Evolutionary conservation across 352 stramenopile genomes (phyloP), one percentile per base, ranked within the genome.

Genomic region (Pythium angustatum): DNA sequence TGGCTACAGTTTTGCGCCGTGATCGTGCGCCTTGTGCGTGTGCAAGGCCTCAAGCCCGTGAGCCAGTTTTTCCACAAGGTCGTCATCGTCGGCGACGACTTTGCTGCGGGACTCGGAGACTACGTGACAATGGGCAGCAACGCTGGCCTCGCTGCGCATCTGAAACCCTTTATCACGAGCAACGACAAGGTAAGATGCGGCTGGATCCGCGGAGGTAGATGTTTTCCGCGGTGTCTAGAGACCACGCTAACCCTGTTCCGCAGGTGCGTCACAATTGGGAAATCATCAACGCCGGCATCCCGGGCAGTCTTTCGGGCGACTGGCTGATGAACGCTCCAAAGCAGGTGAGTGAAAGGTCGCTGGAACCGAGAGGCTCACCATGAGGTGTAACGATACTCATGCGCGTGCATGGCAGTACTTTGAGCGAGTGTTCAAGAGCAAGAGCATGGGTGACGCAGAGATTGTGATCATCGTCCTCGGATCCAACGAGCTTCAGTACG

Each of bases 51-150:
- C 17, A 80, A 80, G 45, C 78, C 76, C 19, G 51, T 75, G 19
- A 79, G 55, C 49, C 70, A 95, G 65, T 95, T 86, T 56, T 83
- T 84, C 51, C 86, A 95, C 71, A 95, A 95, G 62, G 72, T 88
- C 41, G 81, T 93, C 55, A 68, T 95, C 59, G 87, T 95, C 61
- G 86, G 84, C 34, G 86, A 95, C 58, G 86, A 91, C 68, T 95
- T 95, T 62, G 86, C 84, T 33, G 84, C 86, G 4, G 86, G 84
- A 4, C 60, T 92, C 31, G 84, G 86, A 52, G 86, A 95, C 68
- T 91, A 88, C 59, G 66, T 95, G 50, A 88, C 79, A 9, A 68
- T 93, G 40, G 73, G 70, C 28, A 73, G 55, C 26, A 52, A 66
- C 22, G 82, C 72, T 0, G 84, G 82, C 8, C 65, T 93, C 31